Conservation (phyloP, 2,329 filamentous ascomycete genomes). For the Sclerotinia glacialis region DNA sequence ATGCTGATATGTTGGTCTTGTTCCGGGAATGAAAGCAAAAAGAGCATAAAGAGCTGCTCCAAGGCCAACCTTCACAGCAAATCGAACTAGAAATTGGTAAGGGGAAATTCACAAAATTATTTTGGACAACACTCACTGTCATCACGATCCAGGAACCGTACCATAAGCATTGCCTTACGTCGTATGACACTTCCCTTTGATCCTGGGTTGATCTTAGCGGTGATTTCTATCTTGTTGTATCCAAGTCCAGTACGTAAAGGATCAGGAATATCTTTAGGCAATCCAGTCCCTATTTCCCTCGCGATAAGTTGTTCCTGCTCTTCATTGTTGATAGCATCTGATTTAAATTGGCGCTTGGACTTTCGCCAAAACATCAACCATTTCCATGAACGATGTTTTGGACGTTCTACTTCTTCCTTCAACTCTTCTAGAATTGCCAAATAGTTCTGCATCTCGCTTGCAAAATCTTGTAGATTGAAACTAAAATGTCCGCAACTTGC, state of each 20-base stretch:
- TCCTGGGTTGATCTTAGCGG: slow-evolving; percentile 21
- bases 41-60: slow-evolving; percentile 87
- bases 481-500: slow-evolving; percentile 98
- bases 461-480: slow-evolving; percentile 86
- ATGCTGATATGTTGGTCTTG: slow-evolving; percentile 74
- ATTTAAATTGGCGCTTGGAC: slow-evolving; percentile 24
- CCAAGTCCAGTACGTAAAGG: slow-evolving; percentile 24
- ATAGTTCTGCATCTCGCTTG: slow-evolving; percentile 82
- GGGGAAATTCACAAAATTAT: slow-evolving; percentile 28
- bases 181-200: slow-evolving; percentile 26
- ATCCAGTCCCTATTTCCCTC: slow-evolving; percentile 17
- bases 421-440: slow-evolving; percentile 82
- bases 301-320: slow-evolving; percentile 37
- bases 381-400: slow-evolving; percentile 67
- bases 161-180: slow-evolving; percentile 51
- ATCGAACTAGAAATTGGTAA: slow-evolving; percentile 49
- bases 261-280: slow-evolving; percentile 33
- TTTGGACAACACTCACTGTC: slow-evolving; percentile 50
- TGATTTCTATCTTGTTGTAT: slow-evolving; percentile 27
- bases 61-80: slow-evolving; percentile 89
- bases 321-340: slow-evolving; percentile 25
- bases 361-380: slow-evolving; percentile 79
- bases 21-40: slow-evolving; percentile 78
- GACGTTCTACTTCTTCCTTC: slow-evolving; percentile 65
- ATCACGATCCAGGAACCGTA: slow-evolving; percentile 59